Conservation (phyloP, 768 basidiomycete genomes). For the Leccinum variicolor region DNA sequence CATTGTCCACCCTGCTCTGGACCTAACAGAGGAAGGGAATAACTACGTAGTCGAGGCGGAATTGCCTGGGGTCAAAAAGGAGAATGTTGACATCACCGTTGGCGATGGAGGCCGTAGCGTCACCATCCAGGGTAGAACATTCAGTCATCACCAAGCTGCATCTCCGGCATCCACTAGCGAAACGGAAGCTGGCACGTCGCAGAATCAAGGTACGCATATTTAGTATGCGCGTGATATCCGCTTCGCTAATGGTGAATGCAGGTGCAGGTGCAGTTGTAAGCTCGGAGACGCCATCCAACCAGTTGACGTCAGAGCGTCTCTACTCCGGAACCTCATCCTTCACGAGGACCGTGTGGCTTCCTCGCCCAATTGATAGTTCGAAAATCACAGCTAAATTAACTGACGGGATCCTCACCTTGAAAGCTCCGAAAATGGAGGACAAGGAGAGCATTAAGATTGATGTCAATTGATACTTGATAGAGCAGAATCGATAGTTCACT, state of each 20-base stretch:
- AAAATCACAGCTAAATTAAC: constrained; percentile 61
- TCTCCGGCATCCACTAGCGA: constrained; percentile 19
- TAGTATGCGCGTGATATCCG: not conserved
- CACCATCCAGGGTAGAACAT: constrained; percentile 66
- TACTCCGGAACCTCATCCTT: constrained; percentile 55
- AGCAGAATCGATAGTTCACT: not conserved
- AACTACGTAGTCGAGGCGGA: constrained; percentile 73
- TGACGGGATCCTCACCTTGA: constrained; percentile 67
- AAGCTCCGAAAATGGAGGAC: constrained; percentile 59
- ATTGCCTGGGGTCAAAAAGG: constrained; percentile 74
- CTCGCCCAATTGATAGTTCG: constrained; percentile 54
- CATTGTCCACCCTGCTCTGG: constrained; percentile 53
- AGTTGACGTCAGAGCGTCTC: constrained; percentile 58
- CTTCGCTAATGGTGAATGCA: not conserved
- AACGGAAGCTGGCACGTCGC: not conserved
- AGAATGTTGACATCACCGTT: constrained; percentile 67
- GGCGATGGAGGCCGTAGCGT: constrained; percentile 68
- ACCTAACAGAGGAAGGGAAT: constrained; percentile 63
- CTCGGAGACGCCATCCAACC: constrained; percentile 33
- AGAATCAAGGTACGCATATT: constrained; percentile 29
- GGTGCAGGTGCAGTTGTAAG: constrained; percentile 15
- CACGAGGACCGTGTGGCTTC: constrained; percentile 69
- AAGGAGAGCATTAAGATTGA: constrained; percentile 49
- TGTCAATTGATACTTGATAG: constrained; percentile 28
- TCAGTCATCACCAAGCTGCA: constrained; percentile 23